Evolutionary conservation across 2,329 filamentous ascomycete species (phyloP), one percentile per base, ranked within the genome.

Genomic region (Chalara sp.): DNA sequence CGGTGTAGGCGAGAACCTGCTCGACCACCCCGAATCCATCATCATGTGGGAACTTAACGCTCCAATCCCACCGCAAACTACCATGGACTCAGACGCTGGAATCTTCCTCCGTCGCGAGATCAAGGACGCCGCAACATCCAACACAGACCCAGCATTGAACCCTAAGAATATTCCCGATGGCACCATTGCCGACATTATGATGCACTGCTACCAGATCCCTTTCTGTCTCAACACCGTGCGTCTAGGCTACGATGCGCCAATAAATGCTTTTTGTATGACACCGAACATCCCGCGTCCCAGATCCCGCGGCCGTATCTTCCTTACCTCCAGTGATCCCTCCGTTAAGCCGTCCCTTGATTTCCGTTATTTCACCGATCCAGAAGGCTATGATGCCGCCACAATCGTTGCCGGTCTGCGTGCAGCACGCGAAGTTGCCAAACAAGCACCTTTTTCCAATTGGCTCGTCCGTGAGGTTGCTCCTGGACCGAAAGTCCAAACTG

Each of bases 201-300:
- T 93, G 86, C 89, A 95, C 74, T 95, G 89, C 79, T 95, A 95
- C 75, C 90, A 95, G 71, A 95, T 95, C 59, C 89, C 89, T 49
- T 95, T 95, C 72, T 87, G 84, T 56, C 81, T 90, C 60, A 95
- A 95, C 77, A 96, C 89, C 1, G 73, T 78, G 50, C 83, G 87
- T 40, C 78, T 96, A 8, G 89, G 89, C 58, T 95, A 83, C 64
- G 62, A 64, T 31, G 61, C 59, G 1, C 67, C 69, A 4, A 66
- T 71, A 51, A 76, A 82, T 57, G 70, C 81, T 47, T 76, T 78
- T 11, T 69, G 78, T 52, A 76, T 76, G 56, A 73, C 75, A 0
- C 75, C 74, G 41, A 79, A 80, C 53, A 76, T 81, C 30, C 78
- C 78, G 49, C 83, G 84, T 50, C 81, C 82, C 0, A 76, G 80